Evolutionary conservation across 352 stramenopile genomes (phyloP).

Genomic region (Pythium oligandrum): DNA sequence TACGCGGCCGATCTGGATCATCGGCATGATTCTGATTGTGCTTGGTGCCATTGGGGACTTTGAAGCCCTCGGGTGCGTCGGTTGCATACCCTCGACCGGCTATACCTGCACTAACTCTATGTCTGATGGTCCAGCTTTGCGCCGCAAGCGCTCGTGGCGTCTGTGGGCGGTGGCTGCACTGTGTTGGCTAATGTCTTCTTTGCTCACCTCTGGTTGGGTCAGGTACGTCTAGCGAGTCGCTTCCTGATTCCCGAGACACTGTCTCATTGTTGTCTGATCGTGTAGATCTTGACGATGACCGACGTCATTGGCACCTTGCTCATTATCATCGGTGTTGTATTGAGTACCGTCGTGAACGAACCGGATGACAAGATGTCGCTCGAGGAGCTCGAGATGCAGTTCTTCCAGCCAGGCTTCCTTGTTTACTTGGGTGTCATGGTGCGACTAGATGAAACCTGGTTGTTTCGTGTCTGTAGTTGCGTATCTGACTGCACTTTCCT

Average conservation of each 20-base stretch:
- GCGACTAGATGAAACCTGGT: conserved; percentile 1
- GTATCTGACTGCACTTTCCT: conserved; percentile 1
- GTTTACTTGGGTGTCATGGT: conserved; percentile 79
- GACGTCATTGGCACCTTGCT: conserved; percentile 68
- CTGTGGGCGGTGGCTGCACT: conserved; percentile 80
- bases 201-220: conserved; percentile 77
- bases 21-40: conserved; percentile 72
- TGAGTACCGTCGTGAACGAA: conserved; percentile 78
- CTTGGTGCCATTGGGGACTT: conserved; percentile 84
- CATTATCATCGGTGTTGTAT: conserved; percentile 79
- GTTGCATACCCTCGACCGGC: not conserved
- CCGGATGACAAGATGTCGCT: conserved; percentile 78
- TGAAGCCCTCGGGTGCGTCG: conserved; percentile 60
- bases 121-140: conserved; percentile 42
- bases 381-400: conserved; percentile 73
- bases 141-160: conserved; percentile 80
- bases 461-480: not conserved
- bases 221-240: conserved; percentile 20
- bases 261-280: too few relatives aligned
- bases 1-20: conserved; percentile 79
- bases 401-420: conserved; percentile 71
- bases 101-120: too few relatives aligned
- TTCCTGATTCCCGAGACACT: too few relatives aligned
- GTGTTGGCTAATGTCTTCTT: conserved; percentile 90
- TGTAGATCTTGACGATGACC: conserved; percentile 49